Conservation (phyloP, 441 rosid genomes). For the Pelargonium citronellum region DNA sequence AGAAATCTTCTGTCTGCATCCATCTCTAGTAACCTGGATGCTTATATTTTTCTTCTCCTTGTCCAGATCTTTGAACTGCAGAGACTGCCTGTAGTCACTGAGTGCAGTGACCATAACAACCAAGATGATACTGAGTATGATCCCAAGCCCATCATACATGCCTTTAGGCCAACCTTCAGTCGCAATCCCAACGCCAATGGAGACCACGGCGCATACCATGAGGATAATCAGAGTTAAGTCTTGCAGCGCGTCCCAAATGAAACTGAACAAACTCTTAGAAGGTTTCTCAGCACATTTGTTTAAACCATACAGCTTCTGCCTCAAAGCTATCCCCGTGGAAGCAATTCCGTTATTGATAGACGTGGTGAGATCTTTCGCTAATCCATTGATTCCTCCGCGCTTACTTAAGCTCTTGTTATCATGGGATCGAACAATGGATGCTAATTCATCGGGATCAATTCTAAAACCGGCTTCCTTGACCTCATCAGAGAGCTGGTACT, state of each 20-base stretch:
- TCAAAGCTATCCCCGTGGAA: constrained; percentile 28
- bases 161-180: constrained; percentile 49
- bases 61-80: constrained; percentile 48
- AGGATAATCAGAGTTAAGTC: constrained; percentile 44
- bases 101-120: constrained; percentile 43
- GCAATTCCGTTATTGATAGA: constrained; percentile 39
- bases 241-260: constrained; percentile 48
- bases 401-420: constrained; percentile 32
- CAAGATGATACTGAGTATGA: constrained; percentile 36
- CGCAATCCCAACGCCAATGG: constrained; percentile 41
- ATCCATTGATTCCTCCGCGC: constrained; percentile 50
- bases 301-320: constrained; percentile 47
- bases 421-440: constrained; percentile 42
- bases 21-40: constrained; percentile 45
- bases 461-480: constrained; percentile 41
- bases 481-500: constrained; percentile 36
- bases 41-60: constrained; percentile 41
- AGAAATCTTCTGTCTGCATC: constrained; percentile 37
- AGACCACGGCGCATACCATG: constrained; percentile 37
- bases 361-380: constrained; percentile 32
- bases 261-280: constrained; percentile 38
- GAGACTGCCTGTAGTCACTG: constrained; percentile 46
- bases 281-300: constrained; percentile 61
- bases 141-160: constrained; percentile 42
- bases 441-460: constrained; percentile 48